Percentiles rank a stretch among this genome's conserved stretches.
Evolutionary conservation across 2,329 filamentous ascomycete genomes (phyloP).

Genomic region (Cercospora sp.): DNA sequence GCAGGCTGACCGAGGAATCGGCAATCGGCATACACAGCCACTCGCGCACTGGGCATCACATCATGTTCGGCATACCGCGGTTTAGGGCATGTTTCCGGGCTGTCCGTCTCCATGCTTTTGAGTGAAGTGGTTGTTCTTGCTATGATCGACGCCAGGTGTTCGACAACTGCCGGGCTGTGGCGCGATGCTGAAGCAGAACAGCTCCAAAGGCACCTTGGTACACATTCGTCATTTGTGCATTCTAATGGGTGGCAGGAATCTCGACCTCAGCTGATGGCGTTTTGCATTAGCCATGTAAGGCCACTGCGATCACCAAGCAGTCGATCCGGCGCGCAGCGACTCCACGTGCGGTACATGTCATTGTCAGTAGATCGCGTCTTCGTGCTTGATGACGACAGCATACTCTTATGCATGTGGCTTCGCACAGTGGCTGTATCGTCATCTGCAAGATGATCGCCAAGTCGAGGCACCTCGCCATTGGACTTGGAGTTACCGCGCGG

Average conservation of each 20-base stretch:
- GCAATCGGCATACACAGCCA: background rate
- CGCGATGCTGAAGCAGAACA: background rate
- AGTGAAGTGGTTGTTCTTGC: background rate
- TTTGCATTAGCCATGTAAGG: background rate
- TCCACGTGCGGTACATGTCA: background rate
- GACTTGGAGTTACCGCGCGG: too few relatives aligned
- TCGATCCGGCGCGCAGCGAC: background rate
- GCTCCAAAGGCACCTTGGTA: background rate
- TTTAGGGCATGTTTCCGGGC: background rate
- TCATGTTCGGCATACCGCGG: background rate
- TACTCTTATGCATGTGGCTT: background rate
- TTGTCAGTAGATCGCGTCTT: background rate
- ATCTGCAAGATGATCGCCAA: too few relatives aligned
- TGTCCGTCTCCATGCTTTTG: background rate
- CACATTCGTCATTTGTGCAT: background rate
- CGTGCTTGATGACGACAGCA: background rate
- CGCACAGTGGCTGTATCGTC: too few relatives aligned
- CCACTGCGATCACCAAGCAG: background rate
- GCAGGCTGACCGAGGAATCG: background rate
- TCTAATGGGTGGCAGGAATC: background rate
- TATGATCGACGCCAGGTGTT: background rate
- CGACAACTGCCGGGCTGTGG: background rate
- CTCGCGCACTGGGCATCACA: background rate
- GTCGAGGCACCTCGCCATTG: too few relatives aligned
- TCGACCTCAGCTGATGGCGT: background rate